phyloP scores from a whole-genome alignment of 1,284 basidiomycete genomes.

The Rhodotorula sp. region DNA sequence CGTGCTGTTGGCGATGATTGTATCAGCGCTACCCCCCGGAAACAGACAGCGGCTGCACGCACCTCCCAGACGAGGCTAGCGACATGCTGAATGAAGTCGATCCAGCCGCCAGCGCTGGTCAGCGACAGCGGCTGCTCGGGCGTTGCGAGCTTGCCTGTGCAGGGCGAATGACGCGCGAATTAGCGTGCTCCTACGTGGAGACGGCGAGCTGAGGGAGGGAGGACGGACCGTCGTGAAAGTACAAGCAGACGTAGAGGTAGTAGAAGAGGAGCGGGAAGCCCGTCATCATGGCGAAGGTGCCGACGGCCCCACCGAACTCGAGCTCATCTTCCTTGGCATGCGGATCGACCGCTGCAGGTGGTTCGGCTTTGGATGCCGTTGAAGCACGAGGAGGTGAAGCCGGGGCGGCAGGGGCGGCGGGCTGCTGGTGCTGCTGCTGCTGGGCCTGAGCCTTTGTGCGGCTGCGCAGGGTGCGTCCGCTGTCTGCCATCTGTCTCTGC shows the following conservation, averaged over 20 bases:
- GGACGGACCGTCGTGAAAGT: constrained; percentile 83
- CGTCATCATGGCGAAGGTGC: constrained; percentile 89
- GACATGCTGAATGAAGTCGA: constrained; percentile 20
- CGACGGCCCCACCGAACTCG: constrained; percentile 90
- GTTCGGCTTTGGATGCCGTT: not conserved
- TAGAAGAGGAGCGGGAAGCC: constrained; percentile 93
- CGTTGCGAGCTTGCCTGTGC: constrained; percentile 28
- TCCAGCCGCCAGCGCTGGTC: constrained; percentile 36
- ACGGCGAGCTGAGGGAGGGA: too few relatives aligned
- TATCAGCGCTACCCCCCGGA: not conserved
- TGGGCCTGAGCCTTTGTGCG: not conserved
- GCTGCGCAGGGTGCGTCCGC: constrained; percentile 3
- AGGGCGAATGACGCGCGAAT: not conserved
- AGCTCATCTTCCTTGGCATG: not conserved
- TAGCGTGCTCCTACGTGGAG: not conserved
- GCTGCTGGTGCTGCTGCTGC: too few relatives aligned
- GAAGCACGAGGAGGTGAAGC: not conserved
- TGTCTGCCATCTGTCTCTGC: not conserved
- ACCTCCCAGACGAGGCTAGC: not conserved
- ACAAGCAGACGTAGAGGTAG: constrained; percentile 97
- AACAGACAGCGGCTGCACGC: not conserved
- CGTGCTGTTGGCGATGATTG: constrained; percentile 63
- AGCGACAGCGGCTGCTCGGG: constrained; percentile 18
- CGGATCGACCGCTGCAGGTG: not conserved
- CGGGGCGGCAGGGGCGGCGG: too few relatives aligned